A percentile compares a stretch with the other conserved stretches of the same genome.
Evolutionary conservation across 2,329 filamentous ascomycete genomes (phyloP).

Genomic region (Raffaelea arxii): DNA sequence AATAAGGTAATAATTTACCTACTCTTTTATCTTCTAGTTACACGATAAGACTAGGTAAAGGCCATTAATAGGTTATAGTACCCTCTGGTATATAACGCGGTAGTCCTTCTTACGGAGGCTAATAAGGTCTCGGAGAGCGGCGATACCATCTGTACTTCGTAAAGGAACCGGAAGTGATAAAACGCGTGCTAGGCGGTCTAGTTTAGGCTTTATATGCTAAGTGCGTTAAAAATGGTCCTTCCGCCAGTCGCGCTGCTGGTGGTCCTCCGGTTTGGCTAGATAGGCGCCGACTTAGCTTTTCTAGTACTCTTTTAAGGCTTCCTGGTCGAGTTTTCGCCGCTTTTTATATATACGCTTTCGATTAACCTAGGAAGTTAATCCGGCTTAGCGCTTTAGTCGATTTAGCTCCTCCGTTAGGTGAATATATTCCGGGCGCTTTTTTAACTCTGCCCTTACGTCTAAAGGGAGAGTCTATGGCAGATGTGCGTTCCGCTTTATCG

Average conservation of each 20-base stretch:
- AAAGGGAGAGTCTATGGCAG: not conserved
- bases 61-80: not conserved
- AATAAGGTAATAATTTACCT: not conserved
- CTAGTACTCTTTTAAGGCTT: slow-evolving; percentile 1
- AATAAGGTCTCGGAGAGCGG: slow-evolving; percentile 1
- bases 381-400: not conserved
- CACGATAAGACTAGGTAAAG: not conserved
- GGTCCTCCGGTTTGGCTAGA: not conserved
- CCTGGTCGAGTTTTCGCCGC: not conserved
- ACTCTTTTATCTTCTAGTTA: slow-evolving; percentile 1
- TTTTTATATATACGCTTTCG: slow-evolving; percentile 2
- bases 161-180: not conserved
- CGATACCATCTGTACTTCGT: not conserved
- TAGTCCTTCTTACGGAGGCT: slow-evolving; percentile 1
- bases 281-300: not conserved
- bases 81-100: not conserved
- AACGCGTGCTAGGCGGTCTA: not conserved
- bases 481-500: slow-evolving; percentile 1
- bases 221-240: slow-evolving; percentile 2
- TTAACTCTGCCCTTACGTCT: not conserved
- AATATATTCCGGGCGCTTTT: not conserved
- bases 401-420: not conserved
- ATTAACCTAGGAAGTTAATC: not conserved
- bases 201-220: not conserved
- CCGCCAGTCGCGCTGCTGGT: not conserved